Evolutionary conservation across 2,329 filamentous ascomycete genomes (phyloP), one percentile per base, ranked within the genome.

Genomic region (Fusarium xyrophilum): DNA sequence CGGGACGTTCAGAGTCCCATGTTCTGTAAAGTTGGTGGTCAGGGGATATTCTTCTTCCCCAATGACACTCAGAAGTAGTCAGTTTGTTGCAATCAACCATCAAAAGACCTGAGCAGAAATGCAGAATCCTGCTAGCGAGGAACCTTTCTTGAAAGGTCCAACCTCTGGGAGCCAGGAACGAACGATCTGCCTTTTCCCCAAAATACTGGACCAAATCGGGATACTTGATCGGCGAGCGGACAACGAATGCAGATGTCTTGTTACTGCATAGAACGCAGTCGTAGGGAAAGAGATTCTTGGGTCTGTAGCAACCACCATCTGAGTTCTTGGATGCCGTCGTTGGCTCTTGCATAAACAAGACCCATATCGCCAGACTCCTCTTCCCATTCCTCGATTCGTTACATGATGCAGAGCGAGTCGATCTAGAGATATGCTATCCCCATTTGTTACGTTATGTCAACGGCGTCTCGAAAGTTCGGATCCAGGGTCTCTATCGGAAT

Each of bases 111-210:
- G 43, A 46, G 2, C 27, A 46, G 3, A 21, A 46, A 27, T 46
- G 43, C 2, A 46, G 5, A 5, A 21, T 46, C 5, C 27, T 46
- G 2, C 43, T 30, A 5, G 43, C 43, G 0, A 46, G 10, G 0
- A 46, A 46, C 1, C 43, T 46, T 46, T 46, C 43, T 30, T 46
- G 27, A 46, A 46, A 21, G 1, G 43, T 46, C 27, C 43, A 46
- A 2, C 43, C 43, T 30, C 27, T 46, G 2, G 43, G 30, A 1
- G 43, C 43, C 2, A 46, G 10, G 10, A 46, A 46, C 7, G 43
- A 30, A 21, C 4, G 5, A 13, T 46, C 27, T 0, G 30, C 43
- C 3, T 3, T 46, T 0, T 21, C 7, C 0, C 10, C 7, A 2
- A 46, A 46, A 2, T 21, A n/a, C 3, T 30, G 19, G 7, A 21